Conservation (phyloP, 768 basidiomycete species). For the Amylocystis lapponica region DNA sequence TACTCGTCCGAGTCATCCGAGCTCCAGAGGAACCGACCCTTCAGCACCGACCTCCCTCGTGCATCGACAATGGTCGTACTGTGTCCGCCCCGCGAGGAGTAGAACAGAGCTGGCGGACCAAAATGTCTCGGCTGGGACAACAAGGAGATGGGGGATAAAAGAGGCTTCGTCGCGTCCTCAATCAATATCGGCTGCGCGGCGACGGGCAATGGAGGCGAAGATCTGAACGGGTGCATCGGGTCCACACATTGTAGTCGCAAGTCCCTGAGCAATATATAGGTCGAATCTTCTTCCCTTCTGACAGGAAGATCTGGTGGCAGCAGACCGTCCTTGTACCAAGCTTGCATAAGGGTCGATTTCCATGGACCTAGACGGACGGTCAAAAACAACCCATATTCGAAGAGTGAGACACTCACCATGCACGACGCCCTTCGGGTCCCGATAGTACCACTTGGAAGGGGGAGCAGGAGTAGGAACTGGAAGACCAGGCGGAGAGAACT, state of each 20-base stretch:
- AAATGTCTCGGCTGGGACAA: conserved; percentile 76
- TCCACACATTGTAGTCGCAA: conserved; percentile 74
- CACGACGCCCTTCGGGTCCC: conserved; percentile 74
- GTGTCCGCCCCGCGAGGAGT: conserved; percentile 83
- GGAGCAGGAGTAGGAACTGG: conserved; percentile 63
- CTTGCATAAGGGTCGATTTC: conserved; percentile 84
- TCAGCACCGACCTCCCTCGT: conserved; percentile 79
- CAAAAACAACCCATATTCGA: not conserved
- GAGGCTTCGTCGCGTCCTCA: conserved; percentile 42
- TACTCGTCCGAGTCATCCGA: conserved; percentile 51
- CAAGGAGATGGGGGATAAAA: conserved; percentile 70
- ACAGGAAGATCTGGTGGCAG: conserved; percentile 81
- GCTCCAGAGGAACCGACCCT: conserved; percentile 78
- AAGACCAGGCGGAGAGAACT: conserved; percentile 76
- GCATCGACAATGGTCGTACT: conserved; percentile 85
- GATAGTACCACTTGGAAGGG: conserved; percentile 77
- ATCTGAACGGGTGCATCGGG: conserved; percentile 71
- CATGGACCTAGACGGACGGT: conserved; percentile 57
- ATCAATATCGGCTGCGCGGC: conserved; percentile 22
- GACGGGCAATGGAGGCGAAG: conserved; percentile 37
- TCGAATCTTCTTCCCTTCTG: conserved; percentile 65
- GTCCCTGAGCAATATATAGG: conserved; percentile 66
- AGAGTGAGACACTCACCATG: conserved; percentile 50
- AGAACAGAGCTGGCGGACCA: conserved; percentile 83
- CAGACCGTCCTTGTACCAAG: conserved; percentile 82